A percentile compares a stretch with the other conserved stretches of the same genome.
Conservation (phyloP, 1,284 basidiomycete genomes). For the Inonotus hispidus region DNA sequence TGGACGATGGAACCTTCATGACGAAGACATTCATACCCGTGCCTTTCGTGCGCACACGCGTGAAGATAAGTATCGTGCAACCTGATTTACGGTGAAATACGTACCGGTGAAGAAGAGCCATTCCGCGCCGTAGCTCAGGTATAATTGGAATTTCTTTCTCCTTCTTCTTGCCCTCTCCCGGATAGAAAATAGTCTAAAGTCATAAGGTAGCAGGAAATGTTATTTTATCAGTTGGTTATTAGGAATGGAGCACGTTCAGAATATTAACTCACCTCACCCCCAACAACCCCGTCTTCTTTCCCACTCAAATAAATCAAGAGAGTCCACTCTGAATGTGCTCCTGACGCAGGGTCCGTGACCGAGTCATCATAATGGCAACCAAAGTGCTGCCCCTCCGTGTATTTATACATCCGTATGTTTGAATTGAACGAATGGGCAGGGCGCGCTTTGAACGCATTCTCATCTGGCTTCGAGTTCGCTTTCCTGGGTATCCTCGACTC, state of each 20-base stretch:
- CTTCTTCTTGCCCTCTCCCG: constrained; percentile 44
- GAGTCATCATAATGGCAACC: constrained; percentile 75
- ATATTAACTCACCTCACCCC: constrained; percentile 55
- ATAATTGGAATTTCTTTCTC: constrained; percentile 42
- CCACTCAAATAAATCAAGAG: constrained; percentile 74
- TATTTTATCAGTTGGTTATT: no score
- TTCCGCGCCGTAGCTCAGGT: constrained; percentile 58
- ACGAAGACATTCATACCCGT: constrained; percentile 69
- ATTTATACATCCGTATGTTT: constrained; percentile 70
- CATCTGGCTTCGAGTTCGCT: not conserved
- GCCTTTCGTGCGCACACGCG: constrained; percentile 39
- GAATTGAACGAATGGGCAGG: constrained; percentile 56
- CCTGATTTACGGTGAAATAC: constrained; percentile 17
- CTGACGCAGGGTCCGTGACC: constrained; percentile 49
- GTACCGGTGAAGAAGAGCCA: constrained; percentile 68
- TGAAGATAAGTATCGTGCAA: not conserved
- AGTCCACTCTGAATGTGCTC: constrained; percentile 72
- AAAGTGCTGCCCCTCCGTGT: constrained; percentile 59
- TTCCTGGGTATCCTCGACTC: constrained; percentile 32
- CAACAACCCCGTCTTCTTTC: constrained; percentile 63
- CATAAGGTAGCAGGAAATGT: not conserved
- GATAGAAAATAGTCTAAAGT: constrained; percentile 66
- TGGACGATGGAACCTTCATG: constrained; percentile 71
- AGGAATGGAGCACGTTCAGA: not conserved
- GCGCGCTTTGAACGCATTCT: constrained; percentile 29